Base-by-base conservation (phyloP, 108 stramenopile species). In the Cyclotella distinguenda region DNA sequence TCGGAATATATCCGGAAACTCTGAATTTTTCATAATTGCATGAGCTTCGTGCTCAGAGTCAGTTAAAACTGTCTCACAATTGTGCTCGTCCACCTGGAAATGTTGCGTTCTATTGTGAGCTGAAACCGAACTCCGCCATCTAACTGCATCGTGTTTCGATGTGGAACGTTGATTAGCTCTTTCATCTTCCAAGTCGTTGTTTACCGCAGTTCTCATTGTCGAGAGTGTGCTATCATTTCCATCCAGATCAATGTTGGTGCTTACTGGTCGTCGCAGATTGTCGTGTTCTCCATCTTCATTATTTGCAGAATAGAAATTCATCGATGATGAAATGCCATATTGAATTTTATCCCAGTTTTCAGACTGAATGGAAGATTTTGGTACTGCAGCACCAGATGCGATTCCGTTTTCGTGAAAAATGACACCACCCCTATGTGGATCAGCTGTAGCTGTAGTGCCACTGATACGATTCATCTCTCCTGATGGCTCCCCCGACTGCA, bases 121-220 rank as follows among this genome's bases (percentile, higher is more conserved):
- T 26, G 25, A 27, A 26, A 30, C 53, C 8, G 61, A 43, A 42
- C 59, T 52, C 11, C 60, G 35, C 64, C 46, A 74, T 55, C 51
- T 56, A 15, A 18, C 30, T 28, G 48, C 26, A 32, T 61, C 66
- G 21, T 42, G 35, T 33, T 18, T 30, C 35, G 31, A 40, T 10
- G 52, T 59, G 38, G 40, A 54, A 33, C 38, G 10, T 38, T 12
- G 8, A 1, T 42, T 59, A 11, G 7, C 11, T 15, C n/a, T n/a
- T 3, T 59, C 40, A 10, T 28, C 58, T 6, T 66, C 54, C 23
- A 55, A 55, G 36, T 44, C 64, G 28, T 57, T 42, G 22, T 68
- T 51, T 1, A 58, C 63, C 15, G 25, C 25, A 48, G 64, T 78
- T 19, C 69, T 69, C 77, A 78, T 70, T 32, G 70, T 34, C 11